Base-by-base conservation (phyloP, 1,284 basidiomycete genomes). In the Apiotrichum mycotoxinovorans region DNA sequence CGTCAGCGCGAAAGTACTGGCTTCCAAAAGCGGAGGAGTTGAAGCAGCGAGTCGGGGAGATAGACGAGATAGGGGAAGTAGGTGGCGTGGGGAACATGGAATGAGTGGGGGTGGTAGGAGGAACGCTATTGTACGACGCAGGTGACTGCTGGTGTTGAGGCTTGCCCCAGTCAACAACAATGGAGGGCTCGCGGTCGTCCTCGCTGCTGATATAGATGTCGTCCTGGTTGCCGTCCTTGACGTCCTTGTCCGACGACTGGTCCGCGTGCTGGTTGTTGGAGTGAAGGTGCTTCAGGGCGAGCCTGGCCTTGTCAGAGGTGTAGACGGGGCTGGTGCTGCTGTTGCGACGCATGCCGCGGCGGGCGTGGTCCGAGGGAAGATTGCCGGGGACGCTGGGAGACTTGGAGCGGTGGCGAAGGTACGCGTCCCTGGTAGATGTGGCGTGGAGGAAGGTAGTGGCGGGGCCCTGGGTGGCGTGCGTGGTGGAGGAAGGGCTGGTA, bases 371-470 rank as follows among this genome's bases (percentile, higher is more conserved):
- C 26, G 56, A 48, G 18, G 56, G 37, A 35, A 47, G 60, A 14
- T 63, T 41, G 11, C 23, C 50, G 10, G 64, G 57, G 2, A 62
- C n/a, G 46, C 62, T 62, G n/a, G 66, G 64, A 0, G 60, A 62
- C 40, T 51, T 45, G 23, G 47, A 25, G 33, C 62, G 60, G 23
- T 43, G 40, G 14, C n/a, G 17, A 11, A 2, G 15, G 20, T 4
- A 12, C 47, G 49, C 38, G 38, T 4, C 2, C 22, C 20, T 18
- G 37, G 33, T 8, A 34, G 15, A 8, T 15, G 33, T 9, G 33
- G 37, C 20, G 23, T 41, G 10, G 33, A 23, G 20, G 55, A 33
- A 35, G 34, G 45, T n/a, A 46, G 44, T 14, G 55, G 30, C 7
- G 55, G 49, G 27, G 23, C 12, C 30, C 30, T 15, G 26, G 37